phyloP scores from a whole-genome alignment of 306 rosid species.

The Quercus gilva region DNA sequence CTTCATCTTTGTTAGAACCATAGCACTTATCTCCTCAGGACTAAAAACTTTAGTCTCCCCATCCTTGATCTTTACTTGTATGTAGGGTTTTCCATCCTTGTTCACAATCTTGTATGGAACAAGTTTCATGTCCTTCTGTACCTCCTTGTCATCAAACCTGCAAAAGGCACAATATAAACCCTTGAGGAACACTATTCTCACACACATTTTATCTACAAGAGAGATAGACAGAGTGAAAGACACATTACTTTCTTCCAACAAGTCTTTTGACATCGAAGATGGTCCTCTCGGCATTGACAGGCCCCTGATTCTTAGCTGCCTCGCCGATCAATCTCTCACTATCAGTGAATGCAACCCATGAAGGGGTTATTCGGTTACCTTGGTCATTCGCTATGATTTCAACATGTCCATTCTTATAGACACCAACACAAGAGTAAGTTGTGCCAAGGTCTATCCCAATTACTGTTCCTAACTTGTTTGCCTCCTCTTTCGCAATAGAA shows the following conservation, averaged over 20 bases:
- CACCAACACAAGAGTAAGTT: slow-evolving; percentile 15
- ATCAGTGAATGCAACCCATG: slow-evolving; percentile 21
- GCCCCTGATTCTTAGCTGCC: slow-evolving; percentile 20
- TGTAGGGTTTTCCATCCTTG: slow-evolving; percentile 29
- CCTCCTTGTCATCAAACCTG: no score
- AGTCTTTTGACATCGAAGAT: slow-evolving; percentile 14
- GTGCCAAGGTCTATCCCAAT: slow-evolving; percentile 27
- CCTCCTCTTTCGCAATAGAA: no score
- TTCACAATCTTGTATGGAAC: slow-evolving; percentile 24
- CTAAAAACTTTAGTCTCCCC: slow-evolving; percentile 23
- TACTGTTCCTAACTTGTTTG: not conserved
- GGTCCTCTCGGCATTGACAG: slow-evolving; percentile 9
- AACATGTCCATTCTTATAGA: slow-evolving; percentile 1
- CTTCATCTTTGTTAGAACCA: slow-evolving; percentile 27
- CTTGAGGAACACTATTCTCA: no score
- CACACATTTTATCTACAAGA: not conserved
- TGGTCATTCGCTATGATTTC: slow-evolving; percentile 18
- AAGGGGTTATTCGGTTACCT: slow-evolving; percentile 19
- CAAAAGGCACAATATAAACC: no score
- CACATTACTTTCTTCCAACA: slow-evolving; percentile 13
- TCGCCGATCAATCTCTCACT: slow-evolving; percentile 20
- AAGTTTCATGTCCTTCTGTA: no score
- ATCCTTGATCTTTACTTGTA: slow-evolving; percentile 15
- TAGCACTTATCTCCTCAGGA: slow-evolving; percentile 24
- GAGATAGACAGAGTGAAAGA: not conserved